Evolutionary conservation across 768 basidiomycete species (phyloP).

Genomic region (Pleurotus tuoliensis): DNA sequence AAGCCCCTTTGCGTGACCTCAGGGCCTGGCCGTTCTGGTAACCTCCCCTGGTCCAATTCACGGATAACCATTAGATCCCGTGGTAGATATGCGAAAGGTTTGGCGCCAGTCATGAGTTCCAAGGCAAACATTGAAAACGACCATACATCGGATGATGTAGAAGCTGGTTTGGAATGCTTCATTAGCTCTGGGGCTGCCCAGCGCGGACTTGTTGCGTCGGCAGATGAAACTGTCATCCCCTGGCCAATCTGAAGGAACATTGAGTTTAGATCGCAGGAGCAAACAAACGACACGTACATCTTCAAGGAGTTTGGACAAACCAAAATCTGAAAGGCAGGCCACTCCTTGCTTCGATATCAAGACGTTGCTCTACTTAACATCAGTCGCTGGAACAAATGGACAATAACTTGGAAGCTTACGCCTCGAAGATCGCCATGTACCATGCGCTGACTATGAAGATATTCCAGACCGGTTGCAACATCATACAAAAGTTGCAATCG

Average conservation of each 20-base stretch:
- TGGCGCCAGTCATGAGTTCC: constrained; percentile 37
- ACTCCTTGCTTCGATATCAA: constrained; percentile 34
- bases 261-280: background rate
- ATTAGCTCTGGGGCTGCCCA: constrained; percentile 41
- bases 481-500: constrained; percentile 34
- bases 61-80: constrained; percentile 28
- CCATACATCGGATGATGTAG: constrained; percentile 44
- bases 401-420: constrained; percentile 19
- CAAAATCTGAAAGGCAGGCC: constrained; percentile 43
- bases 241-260: constrained; percentile 21
- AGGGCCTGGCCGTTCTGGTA: constrained; percentile 34
- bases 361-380: constrained; percentile 35
- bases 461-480: constrained; percentile 36
- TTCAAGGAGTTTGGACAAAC: constrained; percentile 35
- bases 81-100: background rate
- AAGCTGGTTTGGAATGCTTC: constrained; percentile 21
- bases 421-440: constrained; percentile 41
- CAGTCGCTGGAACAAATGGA: background rate
- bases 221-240: constrained; percentile 18
- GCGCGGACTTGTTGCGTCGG: constrained; percentile 24
- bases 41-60: constrained; percentile 25
- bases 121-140: constrained; percentile 45
- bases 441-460: constrained; percentile 32
- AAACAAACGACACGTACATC: constrained; percentile 22
- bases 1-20: constrained; percentile 23